Evolutionary conservation across 2,329 filamentous ascomycete genomes (phyloP), one percentile per base, ranked within the genome.

Genomic region (Mycosphaerella sp.): DNA sequence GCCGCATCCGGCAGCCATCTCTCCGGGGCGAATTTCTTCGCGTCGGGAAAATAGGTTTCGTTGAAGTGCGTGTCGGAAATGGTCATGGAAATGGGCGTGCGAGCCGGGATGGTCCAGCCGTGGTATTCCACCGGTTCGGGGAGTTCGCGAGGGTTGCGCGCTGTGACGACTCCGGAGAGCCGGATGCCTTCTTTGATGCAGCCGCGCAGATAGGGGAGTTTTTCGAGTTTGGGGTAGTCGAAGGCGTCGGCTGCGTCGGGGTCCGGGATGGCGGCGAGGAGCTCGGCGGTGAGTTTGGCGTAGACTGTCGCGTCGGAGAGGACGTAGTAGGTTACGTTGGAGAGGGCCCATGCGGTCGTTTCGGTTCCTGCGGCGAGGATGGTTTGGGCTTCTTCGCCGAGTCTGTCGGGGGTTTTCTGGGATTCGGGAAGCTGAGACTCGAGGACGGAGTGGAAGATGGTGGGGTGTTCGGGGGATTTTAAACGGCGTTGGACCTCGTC

Each of bases 371-470:
- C 53, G n/a, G 42, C 50, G 25, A 53, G 48, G 5, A 56, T 27
- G 10, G 47, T 44, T 30, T 47, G 45, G 1, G 46, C 53, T 44
- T 56, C 53, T 36, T 53, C 50, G 9, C 37, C 41, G 30, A 56
- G 45, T 2, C 53, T 42, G 17, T 27, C 21, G 6, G 44, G 27
- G 0, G n/a, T 17, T 25, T 53, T 52, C 40, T 50, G 50, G 6
- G 25, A 28, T 4, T 46, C 39, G 1, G 50, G 50, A 2, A 53
- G 45, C 14, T 27, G 25, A 10, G 36, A 44, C 13, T 48, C 35
- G 34, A 53, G 42, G 14, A 56, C 53, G 7, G 43, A 50, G 21
- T 53, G 53, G 34, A 53, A 56, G 13, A 53, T 45, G 2, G 53
- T 52, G 36, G 14, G 49, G 30, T 34, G 30, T 8, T 34, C 6